phyloP scores from a whole-genome alignment of 345 rosid species.

The Salix koriyanagi region DNA sequence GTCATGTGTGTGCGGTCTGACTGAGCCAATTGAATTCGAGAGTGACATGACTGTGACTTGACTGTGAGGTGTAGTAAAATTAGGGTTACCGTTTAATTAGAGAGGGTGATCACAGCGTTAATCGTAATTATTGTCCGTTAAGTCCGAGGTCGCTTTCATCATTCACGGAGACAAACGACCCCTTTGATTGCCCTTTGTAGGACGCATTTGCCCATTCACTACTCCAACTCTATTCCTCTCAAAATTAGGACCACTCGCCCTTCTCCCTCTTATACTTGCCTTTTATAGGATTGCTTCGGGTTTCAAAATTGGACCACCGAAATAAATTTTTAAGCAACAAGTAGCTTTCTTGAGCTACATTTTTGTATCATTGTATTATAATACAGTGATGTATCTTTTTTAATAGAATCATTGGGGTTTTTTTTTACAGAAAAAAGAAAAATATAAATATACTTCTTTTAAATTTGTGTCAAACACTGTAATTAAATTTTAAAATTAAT shows the following conservation, averaged over 20 bases:
- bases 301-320: neutral
- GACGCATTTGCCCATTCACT: conserved; percentile 1
- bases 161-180: conserved; percentile 16
- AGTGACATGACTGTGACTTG: conserved; percentile 25
- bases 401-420: too few species aligned
- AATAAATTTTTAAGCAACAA: too few species aligned
- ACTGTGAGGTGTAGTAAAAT: neutral
- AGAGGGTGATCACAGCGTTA: too few species aligned
- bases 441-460: too few species aligned
- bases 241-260: conserved; percentile 10
- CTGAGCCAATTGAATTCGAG: neutral
- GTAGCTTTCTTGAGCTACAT: too few species aligned
- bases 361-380: too few species aligned
- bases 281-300: conserved; percentile 16
- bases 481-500: too few species aligned
- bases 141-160: conserved; percentile 32
- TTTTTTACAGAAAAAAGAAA: too few species aligned
- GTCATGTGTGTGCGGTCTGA: neutral
- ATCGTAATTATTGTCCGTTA: neutral
- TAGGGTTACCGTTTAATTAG: neutral
- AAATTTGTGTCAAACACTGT: too few species aligned
- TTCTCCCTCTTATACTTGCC: conserved; percentile 22
- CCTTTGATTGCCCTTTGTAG: neutral
- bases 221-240: neutral
- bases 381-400: too few species aligned